These are phyloP conservation scores for Niveomyces coronatus DNA, from an alignment of 2,329 filamentous ascomycete species.

Conservation along the genomic window DNA sequence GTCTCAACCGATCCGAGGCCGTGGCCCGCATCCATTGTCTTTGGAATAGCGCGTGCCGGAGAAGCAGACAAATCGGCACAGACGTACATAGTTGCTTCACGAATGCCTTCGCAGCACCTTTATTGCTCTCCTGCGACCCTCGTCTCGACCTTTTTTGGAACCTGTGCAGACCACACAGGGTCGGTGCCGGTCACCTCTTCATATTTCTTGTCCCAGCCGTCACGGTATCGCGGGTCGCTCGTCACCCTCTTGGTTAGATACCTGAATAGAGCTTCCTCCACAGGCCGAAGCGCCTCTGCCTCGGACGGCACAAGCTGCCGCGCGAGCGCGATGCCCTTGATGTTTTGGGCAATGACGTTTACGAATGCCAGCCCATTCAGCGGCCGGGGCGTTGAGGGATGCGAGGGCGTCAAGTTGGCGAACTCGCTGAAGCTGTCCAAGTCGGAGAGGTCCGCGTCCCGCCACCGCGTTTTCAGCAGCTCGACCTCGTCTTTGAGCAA, in stretches of 20 bases:
- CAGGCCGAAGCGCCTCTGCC: slow-evolving; percentile 24
- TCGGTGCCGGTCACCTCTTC: slow-evolving; percentile 18
- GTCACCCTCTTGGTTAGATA: slow-evolving; percentile 25
- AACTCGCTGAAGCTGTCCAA: slow-evolving; percentile 17
- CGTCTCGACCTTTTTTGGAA: too few species aligned
- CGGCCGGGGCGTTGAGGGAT: slow-evolving; percentile 3
- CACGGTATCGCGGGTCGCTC: slow-evolving; percentile 10
- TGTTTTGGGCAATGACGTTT: slow-evolving; percentile 20
- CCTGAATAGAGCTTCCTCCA: slow-evolving; percentile 26
- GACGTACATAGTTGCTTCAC: too few species aligned
- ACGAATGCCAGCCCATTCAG: slow-evolving; percentile 20
- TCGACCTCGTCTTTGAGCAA: slow-evolving; percentile 21
- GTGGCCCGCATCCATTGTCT: too few species aligned
- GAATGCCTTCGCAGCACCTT: too few species aligned
- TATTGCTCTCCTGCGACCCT: too few species aligned
- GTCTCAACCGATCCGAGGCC: too few species aligned
- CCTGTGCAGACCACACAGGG: slow-evolving; percentile 17
- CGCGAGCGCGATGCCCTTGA: slow-evolving; percentile 35
- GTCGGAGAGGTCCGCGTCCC: slow-evolving; percentile 12
- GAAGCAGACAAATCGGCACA: too few species aligned
- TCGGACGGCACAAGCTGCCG: slow-evolving; percentile 27
- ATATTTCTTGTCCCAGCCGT: slow-evolving; percentile 17
- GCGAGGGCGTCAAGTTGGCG: slow-evolving; percentile 15
- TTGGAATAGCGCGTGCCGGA: too few species aligned
- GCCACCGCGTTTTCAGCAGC: slow-evolving; percentile 19